These are phyloP conservation scores for Eurotiales sp. DNA, from an alignment of 2,329 filamentous ascomycete species.

Conservation along the genomic window DNA sequence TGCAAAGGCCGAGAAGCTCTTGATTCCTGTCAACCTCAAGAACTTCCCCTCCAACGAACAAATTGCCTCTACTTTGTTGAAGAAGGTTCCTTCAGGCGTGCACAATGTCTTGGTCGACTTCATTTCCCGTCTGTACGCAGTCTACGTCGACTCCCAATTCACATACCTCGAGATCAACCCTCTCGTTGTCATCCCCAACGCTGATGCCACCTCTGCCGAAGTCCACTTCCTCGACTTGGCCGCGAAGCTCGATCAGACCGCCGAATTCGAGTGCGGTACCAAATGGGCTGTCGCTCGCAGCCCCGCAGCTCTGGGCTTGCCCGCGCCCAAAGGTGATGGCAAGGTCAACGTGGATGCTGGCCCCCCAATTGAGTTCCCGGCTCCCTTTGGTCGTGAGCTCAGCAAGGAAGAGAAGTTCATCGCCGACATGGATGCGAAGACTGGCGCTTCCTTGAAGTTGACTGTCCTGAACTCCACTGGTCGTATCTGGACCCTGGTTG, in stretches of 20 bases:
- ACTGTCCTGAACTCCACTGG: conserved; percentile 90
- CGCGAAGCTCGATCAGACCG: conserved; percentile 97
- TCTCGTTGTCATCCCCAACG: conserved; percentile 94
- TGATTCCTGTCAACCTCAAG: conserved; percentile 91
- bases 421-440: conserved; percentile 97
- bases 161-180: conserved; percentile 99
- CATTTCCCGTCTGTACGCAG: conserved; percentile 95
- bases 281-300: conserved; percentile 98
- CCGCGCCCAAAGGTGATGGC: conserved; percentile 59
- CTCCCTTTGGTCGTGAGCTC: conserved; percentile 96
- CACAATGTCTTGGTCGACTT: conserved; percentile 99
- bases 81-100: conserved; percentile 89
- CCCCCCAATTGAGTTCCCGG: conserved; percentile 97
- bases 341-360: conserved; percentile 94
- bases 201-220: conserved; percentile 81
- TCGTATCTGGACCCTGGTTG: conserved; percentile 96
- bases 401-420: conserved; percentile 99
- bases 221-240: conserved; percentile 98
- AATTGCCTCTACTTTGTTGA: conserved; percentile 79
- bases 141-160: conserved; percentile 99
- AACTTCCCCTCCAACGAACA: conserved; percentile 95
- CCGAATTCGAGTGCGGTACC: conserved; percentile 97
- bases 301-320: conserved; percentile 80
- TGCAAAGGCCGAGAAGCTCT: conserved; percentile 95
- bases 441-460: conserved; percentile 96